Evolutionary conservation across 2,329 filamentous ascomycete species (phyloP).

Genomic region (Penicillium brevicompactum): DNA sequence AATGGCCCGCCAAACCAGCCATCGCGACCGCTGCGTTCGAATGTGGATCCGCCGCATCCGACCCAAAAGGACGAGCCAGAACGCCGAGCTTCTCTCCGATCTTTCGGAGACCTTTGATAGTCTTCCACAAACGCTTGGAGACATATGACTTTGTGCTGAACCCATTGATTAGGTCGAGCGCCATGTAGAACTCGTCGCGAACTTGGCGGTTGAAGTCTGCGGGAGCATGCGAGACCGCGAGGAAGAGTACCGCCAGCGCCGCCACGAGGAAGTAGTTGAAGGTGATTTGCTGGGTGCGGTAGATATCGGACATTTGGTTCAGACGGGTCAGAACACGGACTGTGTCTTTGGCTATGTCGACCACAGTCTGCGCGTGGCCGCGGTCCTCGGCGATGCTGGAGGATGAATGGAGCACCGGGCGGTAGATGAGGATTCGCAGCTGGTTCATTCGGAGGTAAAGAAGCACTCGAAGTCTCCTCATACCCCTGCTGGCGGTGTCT

Average conservation of each 20-base stretch:
- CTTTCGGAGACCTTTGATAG: conserved; percentile 64
- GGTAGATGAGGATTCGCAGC: conserved; percentile 85
- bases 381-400: conserved; percentile 79
- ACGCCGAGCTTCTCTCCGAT: conserved; percentile 64
- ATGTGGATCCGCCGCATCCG: conserved; percentile 56
- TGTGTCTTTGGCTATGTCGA: conserved; percentile 67
- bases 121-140: conserved; percentile 65
- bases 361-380: conserved; percentile 69
- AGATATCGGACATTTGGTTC: conserved; percentile 65
- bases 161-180: conserved; percentile 63
- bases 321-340: conserved; percentile 62
- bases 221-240: conserved; percentile 66
- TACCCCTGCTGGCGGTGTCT: conserved; percentile 62
- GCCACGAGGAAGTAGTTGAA: conserved; percentile 70
- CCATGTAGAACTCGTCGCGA: conserved; percentile 69
- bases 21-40: conserved; percentile 66
- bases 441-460: conserved; percentile 87
- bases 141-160: conserved; percentile 64
- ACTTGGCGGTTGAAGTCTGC: conserved; percentile 61
- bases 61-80: conserved; percentile 38
- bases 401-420: conserved; percentile 81
- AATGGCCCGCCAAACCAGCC: conserved; percentile 65
- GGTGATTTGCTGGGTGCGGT: conserved; percentile 63
- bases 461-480: conserved; percentile 76
- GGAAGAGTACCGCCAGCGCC: conserved; percentile 64